These are phyloP conservation scores for Mycena maculata DNA, from an alignment of 768 basidiomycete genomes.

Conservation along the genomic window DNA sequence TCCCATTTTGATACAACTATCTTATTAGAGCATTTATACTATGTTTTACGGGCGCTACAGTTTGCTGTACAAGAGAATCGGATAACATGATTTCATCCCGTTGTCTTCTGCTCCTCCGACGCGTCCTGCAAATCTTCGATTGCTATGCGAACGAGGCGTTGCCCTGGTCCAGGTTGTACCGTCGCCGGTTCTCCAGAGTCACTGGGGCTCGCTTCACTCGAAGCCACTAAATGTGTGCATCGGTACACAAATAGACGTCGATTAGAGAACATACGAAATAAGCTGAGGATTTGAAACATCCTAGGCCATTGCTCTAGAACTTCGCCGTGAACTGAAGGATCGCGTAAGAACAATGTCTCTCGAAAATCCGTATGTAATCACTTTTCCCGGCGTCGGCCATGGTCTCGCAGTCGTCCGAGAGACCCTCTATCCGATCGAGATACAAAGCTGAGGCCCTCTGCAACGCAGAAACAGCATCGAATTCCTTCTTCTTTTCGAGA, in stretches of 20 bases:
- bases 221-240: conserved; percentile 55
- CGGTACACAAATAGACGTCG: neutral
- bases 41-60: conserved; percentile 3
- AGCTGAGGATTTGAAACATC: conserved; percentile 81
- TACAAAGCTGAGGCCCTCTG: conserved; percentile 73
- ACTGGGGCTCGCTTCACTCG: conserved; percentile 49
- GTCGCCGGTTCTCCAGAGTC: conserved; percentile 25
- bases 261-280: conserved; percentile 65
- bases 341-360: conserved; percentile 7
- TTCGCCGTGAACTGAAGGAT: conserved; percentile 71
- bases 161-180: conserved; percentile 51
- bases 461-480: conserved; percentile 78
- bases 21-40: conserved; percentile 23
- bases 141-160: conserved; percentile 79
- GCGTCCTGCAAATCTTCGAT: conserved; percentile 64
- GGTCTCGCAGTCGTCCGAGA: conserved; percentile 78
- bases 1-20: neutral
- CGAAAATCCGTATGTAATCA: conserved; percentile 38
- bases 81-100: conserved; percentile 28
- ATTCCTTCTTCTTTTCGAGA: conserved; percentile 84
- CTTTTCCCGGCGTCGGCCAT: conserved; percentile 85
- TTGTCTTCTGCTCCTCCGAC: conserved; percentile 13
- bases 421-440: conserved; percentile 72
- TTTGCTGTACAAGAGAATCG: conserved; percentile 22
- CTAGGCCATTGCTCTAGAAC: conserved; percentile 85